phyloP scores from a whole-genome alignment of 441 rosid species.

The Pelargonium citronellum region DNA sequence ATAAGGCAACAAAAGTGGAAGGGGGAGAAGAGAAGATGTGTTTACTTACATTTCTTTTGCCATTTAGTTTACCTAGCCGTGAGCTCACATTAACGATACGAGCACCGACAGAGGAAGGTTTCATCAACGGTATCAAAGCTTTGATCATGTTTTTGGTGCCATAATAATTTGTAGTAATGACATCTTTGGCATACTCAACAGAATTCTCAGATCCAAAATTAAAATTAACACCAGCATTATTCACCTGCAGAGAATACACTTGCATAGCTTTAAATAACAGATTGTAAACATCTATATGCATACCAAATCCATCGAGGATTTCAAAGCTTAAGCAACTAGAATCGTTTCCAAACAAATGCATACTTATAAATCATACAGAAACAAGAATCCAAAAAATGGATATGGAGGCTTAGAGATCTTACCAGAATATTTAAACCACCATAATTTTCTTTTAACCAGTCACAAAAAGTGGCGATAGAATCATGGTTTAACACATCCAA shows the following conservation, averaged over 20 bases:
- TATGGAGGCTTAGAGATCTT: conserved; percentile 13
- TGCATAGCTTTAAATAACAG: neutral
- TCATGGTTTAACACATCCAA: conserved; percentile 53
- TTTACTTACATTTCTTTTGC: conserved; percentile 73
- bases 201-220: conserved; percentile 71
- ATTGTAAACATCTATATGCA: neutral
- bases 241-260: conserved; percentile 49
- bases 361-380: too few species aligned
- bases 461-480: conserved; percentile 46
- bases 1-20: neutral
- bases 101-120: conserved; percentile 60
- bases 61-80: conserved; percentile 65
- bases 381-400: neutral
- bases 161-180: conserved; percentile 60
- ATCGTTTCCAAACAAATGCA: too few species aligned
- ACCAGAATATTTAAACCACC: conserved; percentile 77
- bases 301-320: too few species aligned
- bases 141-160: conserved; percentile 69
- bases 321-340: too few species aligned
- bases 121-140: conserved; percentile 83
- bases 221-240: conserved; percentile 89
- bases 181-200: conserved; percentile 53
- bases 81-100: conserved; percentile 84
- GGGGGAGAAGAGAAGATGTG: neutral
- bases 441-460: conserved; percentile 53